These are phyloP conservation scores for Ogataea ramenticola DNA, from an alignment of 805 yeast genomes.

Conservation along the genomic window DNA sequence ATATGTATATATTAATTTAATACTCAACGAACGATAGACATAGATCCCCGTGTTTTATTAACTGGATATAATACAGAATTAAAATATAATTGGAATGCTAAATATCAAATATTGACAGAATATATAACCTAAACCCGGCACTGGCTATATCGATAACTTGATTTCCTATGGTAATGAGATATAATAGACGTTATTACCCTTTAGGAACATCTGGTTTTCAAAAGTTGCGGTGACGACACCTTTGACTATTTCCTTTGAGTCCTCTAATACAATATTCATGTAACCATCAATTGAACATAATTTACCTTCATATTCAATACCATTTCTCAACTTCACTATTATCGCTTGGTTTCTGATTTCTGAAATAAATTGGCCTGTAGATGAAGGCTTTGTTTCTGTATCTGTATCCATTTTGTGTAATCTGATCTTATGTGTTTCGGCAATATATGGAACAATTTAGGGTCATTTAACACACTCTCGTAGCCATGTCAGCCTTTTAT, in stretches of 20 bases:
- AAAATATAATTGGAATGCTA: too few species aligned
- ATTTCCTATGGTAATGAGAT: conserved; percentile 15
- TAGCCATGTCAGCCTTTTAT: too few species aligned
- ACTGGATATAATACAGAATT: too few species aligned
- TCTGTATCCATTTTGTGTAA: background rate
- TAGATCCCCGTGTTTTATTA: too few species aligned
- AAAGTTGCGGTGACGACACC: conserved; percentile 43
- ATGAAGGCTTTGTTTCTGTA: conserved; percentile 5
- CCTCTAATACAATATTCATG: conserved; percentile 87
- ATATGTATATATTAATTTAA: too few species aligned
- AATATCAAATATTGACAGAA: too few species aligned
- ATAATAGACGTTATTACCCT: conserved; percentile 77
- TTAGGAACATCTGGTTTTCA: conserved; percentile 70
- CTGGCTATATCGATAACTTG: too few species aligned
- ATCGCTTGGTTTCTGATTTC: conserved; percentile 76
- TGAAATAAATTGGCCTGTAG: conserved; percentile 67
- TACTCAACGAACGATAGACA: too few species aligned
- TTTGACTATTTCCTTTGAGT: conserved; percentile 58
- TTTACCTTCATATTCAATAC: conserved; percentile 72
- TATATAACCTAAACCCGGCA: too few species aligned
- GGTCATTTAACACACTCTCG: too few species aligned
- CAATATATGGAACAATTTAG: too few species aligned
- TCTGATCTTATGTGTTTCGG: too few species aligned
- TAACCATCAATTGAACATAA: conserved; percentile 84
- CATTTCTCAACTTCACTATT: conserved; percentile 77